These are phyloP conservation scores for Hygrophorus russula DNA, from an alignment of 768 basidiomycete species.

Conservation along the genomic window DNA sequence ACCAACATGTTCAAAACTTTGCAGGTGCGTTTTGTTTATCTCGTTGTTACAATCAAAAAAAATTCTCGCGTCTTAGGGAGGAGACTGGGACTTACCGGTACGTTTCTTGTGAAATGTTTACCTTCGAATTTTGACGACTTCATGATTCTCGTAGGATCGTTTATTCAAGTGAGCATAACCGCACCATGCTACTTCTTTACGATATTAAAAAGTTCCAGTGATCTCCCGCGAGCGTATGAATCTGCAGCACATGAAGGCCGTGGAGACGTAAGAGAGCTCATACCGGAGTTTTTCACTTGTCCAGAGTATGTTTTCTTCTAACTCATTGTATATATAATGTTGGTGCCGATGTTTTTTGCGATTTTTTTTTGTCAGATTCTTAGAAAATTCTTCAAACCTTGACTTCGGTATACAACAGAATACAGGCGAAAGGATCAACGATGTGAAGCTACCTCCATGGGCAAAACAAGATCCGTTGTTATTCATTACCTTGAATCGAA, in stretches of 20 bases:
- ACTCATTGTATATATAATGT: too few relatives aligned
- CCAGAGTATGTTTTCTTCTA: slow-evolving; percentile 47
- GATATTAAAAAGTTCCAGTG: slow-evolving; percentile 26
- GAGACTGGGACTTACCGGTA: slow-evolving; percentile 82
- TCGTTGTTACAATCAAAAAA: neutral
- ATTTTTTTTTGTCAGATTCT: slow-evolving; percentile 41
- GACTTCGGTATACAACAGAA: slow-evolving; percentile 70
- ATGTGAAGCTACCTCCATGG: slow-evolving; percentile 89
- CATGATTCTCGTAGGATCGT: slow-evolving; percentile 32
- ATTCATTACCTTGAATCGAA: slow-evolving; percentile 71
- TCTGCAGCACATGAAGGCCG: slow-evolving; percentile 80
- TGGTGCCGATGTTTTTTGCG: neutral
- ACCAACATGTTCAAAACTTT: slow-evolving; percentile 93
- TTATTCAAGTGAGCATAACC: slow-evolving; percentile 50
- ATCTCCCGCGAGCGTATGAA: slow-evolving; percentile 69
- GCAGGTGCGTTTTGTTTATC: slow-evolving; percentile 22
- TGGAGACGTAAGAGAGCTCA: slow-evolving; percentile 89
- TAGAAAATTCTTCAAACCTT: slow-evolving; percentile 69
- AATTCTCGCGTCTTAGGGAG: slow-evolving; percentile 31
- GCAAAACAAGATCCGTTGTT: slow-evolving; percentile 74
- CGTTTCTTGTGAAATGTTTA: too few relatives aligned
- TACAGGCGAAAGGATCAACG: slow-evolving; percentile 69
- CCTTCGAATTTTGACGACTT: too few relatives aligned
- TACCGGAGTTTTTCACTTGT: slow-evolving; percentile 80
- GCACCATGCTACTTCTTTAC: neutral